Percentiles rank a stretch among this genome's conserved stretches.
phyloP scores from a whole-genome alignment of 169 alveolate genomes.

The Plasmodium chabaudi region DNA sequence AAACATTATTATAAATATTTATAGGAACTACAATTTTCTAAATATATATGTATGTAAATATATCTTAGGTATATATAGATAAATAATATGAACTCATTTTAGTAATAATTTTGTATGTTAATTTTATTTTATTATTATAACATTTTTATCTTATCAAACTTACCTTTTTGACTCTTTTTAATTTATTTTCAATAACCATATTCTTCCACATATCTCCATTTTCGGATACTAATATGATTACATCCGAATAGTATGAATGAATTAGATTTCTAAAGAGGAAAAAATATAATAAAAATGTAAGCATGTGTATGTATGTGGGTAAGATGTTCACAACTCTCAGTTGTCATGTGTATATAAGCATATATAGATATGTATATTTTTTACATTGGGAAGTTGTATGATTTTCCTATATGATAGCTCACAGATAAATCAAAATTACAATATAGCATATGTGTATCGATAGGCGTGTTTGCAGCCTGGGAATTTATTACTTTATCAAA shows the following conservation, averaged over 20 bases:
- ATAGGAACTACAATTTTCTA: neutral
- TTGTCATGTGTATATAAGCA: neutral
- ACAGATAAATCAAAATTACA: constrained; percentile 61
- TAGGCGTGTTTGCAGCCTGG: constrained; percentile 4
- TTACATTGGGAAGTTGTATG: constrained; percentile 57
- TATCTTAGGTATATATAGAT: neutral
- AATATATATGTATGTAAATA: neutral
- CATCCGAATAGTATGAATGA: constrained; percentile 63
- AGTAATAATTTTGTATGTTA: neutral
- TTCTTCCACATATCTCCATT: constrained; percentile 65
- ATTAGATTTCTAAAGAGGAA: constrained; percentile 11
- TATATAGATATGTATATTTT: neutral
- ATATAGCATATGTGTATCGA: constrained; percentile 38
- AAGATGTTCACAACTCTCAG: neutral
- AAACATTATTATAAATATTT: neutral
- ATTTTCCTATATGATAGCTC: constrained; percentile 33
- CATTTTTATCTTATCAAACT: neutral
- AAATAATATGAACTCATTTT: neutral
- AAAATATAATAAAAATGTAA: neutral
- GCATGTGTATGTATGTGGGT: neutral
- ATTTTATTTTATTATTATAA: neutral
- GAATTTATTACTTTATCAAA: constrained; percentile 50
- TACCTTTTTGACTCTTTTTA: constrained; percentile 69
- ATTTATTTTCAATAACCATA: constrained; percentile 42
- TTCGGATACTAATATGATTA: constrained; percentile 52